Conservation (phyloP, 1,284 basidiomycete species). For the Cryptococcus wingfieldii region DNA sequence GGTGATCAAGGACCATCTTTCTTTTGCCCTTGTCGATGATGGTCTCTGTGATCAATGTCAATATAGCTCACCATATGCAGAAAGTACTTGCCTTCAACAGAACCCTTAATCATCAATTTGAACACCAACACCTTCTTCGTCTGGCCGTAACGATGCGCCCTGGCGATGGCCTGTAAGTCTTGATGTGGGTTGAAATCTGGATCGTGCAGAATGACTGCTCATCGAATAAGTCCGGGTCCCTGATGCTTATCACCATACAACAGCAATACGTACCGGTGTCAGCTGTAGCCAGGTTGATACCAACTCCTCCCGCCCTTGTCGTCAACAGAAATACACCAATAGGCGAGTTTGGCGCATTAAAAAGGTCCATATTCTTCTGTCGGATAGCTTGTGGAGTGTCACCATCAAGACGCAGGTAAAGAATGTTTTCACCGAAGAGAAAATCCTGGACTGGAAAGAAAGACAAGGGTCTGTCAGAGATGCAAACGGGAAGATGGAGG, state of each 20-base stretch:
- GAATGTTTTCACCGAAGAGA: constrained; percentile 78
- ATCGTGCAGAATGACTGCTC: constrained; percentile 77
- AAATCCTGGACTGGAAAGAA: constrained; percentile 73
- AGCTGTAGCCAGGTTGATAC: constrained; percentile 70
- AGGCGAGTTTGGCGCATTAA: constrained; percentile 80
- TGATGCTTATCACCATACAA: not conserved
- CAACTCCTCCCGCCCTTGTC: constrained; percentile 92
- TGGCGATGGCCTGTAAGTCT: constrained; percentile 63
- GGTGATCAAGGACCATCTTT: constrained; percentile 82
- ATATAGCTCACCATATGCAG: not conserved
- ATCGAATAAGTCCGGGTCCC: not conserved
- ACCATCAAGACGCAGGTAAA: constrained; percentile 86
- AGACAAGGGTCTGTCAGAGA: not conserved
- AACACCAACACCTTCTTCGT: constrained; percentile 67
- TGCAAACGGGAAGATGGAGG: not conserved
- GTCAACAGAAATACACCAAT: constrained; percentile 86
- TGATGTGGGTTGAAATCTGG: constrained; percentile 92
- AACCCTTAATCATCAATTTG: constrained; percentile 84
- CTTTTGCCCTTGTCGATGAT: constrained; percentile 85
- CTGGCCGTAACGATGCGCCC: constrained; percentile 62
- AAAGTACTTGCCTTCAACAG: constrained; percentile 66
- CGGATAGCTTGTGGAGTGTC: constrained; percentile 79
- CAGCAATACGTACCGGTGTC: constrained; percentile 48
- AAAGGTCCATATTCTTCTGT: constrained; percentile 91
- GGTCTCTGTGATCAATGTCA: constrained; percentile 56